Conservation (phyloP, 306 rosid genomes). For the Medicago ruthenica region DNA sequence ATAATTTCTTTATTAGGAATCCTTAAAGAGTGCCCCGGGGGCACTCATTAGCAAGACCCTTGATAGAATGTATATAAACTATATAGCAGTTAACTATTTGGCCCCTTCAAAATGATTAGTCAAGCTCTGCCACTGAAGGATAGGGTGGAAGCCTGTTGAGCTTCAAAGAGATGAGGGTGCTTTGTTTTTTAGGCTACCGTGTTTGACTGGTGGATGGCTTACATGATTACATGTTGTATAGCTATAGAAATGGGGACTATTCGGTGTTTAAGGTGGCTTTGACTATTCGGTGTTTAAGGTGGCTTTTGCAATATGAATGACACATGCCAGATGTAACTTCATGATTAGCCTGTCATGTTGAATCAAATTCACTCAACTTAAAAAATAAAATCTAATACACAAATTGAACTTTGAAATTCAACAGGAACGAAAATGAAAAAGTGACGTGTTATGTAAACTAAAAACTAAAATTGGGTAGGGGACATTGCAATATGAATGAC, state of each 20-base stretch:
- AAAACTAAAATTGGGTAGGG: neutral
- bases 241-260: neutral
- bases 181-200: neutral
- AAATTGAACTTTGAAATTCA: slow-evolving; percentile 10
- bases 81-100: too few relatives aligned
- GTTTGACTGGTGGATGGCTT: neutral
- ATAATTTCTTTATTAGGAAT: too few relatives aligned
- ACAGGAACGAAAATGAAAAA: neutral
- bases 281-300: too few relatives aligned
- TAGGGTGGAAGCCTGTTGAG: neutral
- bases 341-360: neutral
- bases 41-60: too few relatives aligned
- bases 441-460: neutral
- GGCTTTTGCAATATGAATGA: slow-evolving; percentile 7
- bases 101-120: too few relatives aligned
- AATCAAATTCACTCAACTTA: slow-evolving; percentile 2
- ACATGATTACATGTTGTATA: slow-evolving; percentile 1
- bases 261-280: neutral
- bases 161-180: neutral
- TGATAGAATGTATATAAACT: too few relatives aligned
- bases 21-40: too few relatives aligned
- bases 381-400: neutral
- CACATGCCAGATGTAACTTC: neutral
- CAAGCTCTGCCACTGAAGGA: neutral
- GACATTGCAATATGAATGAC: neutral